Evolutionary conservation across 371 early-diverging fungal genomes (phyloP), one percentile per base, ranked within the genome.

Genomic region (Syncephalastrum monosporum): DNA sequence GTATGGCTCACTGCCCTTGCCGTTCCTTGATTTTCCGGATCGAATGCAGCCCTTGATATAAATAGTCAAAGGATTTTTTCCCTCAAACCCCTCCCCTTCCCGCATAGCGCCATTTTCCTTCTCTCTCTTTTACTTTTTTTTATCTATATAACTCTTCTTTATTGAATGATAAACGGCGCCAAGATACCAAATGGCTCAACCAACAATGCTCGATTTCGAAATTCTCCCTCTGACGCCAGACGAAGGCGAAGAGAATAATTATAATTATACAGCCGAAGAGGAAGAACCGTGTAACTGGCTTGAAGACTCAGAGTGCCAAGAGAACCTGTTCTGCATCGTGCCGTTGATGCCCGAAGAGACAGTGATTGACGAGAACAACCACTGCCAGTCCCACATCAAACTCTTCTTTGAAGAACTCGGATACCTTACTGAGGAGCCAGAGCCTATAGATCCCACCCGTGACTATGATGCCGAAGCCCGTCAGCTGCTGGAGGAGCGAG

Each of bases 341-440:
- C 63, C 72, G 6, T 52, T 77, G 17, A 63, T 68, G 29, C 72
- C 77, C 8, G 77, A 77, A 59, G 77, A 74, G 47, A 53, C 77
- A 1, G 49, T 44, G 1, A 58, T 67, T 52, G 75, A 74, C 47
- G 56, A 71, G 53, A 62, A 72, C 44, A 74, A 77, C 47, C 74
- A 70, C 44, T 69, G 74, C 10, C 61, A 63, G n/a, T 51, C 64
- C 3, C 53, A 64, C 8, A 57, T 54, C 59, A 59, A 63, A 24
- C 43, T 70, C 5, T 69, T 73, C 42, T 73, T 69, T 61, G 63
- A 69, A 51, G 74, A 73, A 44, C 53, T 73, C 8, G 74, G 74
- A 12, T 64, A 63, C 23, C 45, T 69, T 14, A 62, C 67, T 12
- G 74, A 73, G 51, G 74, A 73, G 38, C 74, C 74, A 45, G 69